Evolutionary conservation across 345 rosid species (phyloP), one percentile per base, ranked within the genome.

Genomic region (Eutrema japonicum): DNA sequence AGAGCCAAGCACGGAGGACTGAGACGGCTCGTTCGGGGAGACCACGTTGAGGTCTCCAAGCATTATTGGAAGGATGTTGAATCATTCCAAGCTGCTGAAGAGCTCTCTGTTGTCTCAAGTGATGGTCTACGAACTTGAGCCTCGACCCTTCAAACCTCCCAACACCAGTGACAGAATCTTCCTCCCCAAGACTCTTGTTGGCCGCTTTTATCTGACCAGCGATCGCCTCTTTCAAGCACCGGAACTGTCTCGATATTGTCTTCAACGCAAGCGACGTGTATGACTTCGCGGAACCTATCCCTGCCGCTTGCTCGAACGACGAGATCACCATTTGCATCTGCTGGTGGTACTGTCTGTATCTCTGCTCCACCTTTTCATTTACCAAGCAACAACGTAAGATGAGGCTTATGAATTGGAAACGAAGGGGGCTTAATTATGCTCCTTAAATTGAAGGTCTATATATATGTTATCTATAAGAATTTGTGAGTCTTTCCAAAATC

Each of bases 11-110:
- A 2, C 98, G 93, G 71, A 94, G 98, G 30, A 94, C 92, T 0
- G 98, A 94, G 51, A 94, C 97, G 0, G 98, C 91, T 69, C 96
- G 77, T 77, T 94, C 98, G 0, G 98, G 98, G 60, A 94, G 80
- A 74, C 98, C 98, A 79, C 98, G 78, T 71, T 91, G 98, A 77
- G 98, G 98, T 87, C 98, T 89, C 98, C 98, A 94, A 73, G 98
- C 98, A 80, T 91, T 91, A 36, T 71, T 77, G 56, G 66, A 38
- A 65, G 80, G 76, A 77, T 91, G 97, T 84, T 94, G 98, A 82
- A 89, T 87, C 97, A 91, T 89, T 58, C 97, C 98, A 79, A 91
- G 79, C 40, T 91, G 98, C 70, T 91, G 98, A 78, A 94, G 96
- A 33, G 98, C 95, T 36, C 97, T 83, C 71, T 94, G 98, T 75